These are phyloP conservation scores for Phaeosphaeria sp. DNA, from an alignment of 2,329 filamentous ascomycete genomes.

Conservation along the genomic window DNA sequence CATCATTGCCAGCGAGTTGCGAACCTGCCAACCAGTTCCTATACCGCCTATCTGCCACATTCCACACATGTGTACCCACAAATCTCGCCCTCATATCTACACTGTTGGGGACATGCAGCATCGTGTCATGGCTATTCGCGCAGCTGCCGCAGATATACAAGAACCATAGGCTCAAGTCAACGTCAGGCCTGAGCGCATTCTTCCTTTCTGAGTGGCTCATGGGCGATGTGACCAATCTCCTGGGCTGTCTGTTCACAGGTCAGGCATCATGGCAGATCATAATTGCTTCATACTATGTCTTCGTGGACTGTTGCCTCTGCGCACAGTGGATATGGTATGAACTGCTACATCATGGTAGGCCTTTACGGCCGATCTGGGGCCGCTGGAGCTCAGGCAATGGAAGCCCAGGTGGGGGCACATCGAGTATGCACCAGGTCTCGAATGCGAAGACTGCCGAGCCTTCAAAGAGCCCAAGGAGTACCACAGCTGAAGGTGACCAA, in stretches of 20 bases:
- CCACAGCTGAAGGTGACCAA: background rate
- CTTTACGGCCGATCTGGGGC: constrained; percentile 48
- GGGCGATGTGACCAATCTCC: constrained; percentile 67
- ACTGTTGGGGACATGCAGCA: constrained; percentile 65
- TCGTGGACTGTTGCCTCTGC: constrained; percentile 68
- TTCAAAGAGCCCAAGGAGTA: constrained; percentile 15
- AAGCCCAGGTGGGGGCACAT: constrained; percentile 17
- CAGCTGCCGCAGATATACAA: constrained; percentile 74
- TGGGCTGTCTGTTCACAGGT: constrained; percentile 67
- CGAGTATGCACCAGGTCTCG: constrained; percentile 39
- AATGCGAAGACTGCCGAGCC: constrained; percentile 1
- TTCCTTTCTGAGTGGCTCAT: constrained; percentile 72
- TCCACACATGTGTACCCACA: constrained; percentile 69
- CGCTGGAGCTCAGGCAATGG: constrained; percentile 27
- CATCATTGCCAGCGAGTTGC: constrained; percentile 64
- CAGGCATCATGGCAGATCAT: constrained; percentile 72
- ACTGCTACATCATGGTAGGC: constrained; percentile 58
- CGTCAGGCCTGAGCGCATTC: constrained; percentile 68
- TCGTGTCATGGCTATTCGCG: constrained; percentile 72
- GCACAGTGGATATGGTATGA: constrained; percentile 72
- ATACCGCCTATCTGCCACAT: constrained; percentile 61
- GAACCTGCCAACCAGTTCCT: constrained; percentile 66
- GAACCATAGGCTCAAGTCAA: constrained; percentile 68
- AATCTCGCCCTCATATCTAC: constrained; percentile 68
- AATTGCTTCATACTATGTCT: constrained; percentile 70